phyloP scores from a whole-genome alignment of 192 early-diverging fungal genomes.

The Thoreauomyces humboldtii region DNA sequence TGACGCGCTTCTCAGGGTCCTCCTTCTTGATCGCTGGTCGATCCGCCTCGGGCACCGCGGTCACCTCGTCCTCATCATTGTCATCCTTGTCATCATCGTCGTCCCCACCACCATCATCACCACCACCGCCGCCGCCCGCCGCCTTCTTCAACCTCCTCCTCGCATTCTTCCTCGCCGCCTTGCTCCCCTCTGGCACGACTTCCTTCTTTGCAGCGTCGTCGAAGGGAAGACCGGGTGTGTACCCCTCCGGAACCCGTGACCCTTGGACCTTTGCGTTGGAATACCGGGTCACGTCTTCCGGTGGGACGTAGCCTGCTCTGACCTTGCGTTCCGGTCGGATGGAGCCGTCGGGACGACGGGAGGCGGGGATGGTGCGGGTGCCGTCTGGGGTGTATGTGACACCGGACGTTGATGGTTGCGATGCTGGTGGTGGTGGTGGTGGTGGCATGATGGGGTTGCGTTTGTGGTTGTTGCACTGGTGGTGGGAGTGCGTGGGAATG shows the following conservation, averaged over 20 bases:
- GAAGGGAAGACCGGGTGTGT: constrained; percentile 31
- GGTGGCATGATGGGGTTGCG: neutral
- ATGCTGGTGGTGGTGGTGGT: neutral
- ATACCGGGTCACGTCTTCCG: constrained; percentile 64
- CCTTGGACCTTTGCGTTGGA: constrained; percentile 53
- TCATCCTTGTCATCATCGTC: constrained; percentile 4
- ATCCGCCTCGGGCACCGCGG: neutral
- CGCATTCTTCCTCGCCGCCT: constrained; percentile 37
- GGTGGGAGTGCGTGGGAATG: too few species aligned
- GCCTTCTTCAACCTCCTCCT: constrained; percentile 26
- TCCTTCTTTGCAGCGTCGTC: neutral
- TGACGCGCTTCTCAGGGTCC: constrained; percentile 50
- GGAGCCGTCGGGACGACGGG: constrained; percentile 66
- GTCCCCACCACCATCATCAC: neutral
- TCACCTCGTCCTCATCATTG: neutral
- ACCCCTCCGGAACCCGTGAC: constrained; percentile 34
- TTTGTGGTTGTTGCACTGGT: too few species aligned
- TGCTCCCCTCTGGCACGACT: constrained; percentile 1
- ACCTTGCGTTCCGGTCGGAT: constrained; percentile 67
- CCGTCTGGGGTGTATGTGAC: constrained; percentile 15
- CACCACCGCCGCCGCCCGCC: neutral
- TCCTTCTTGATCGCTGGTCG: neutral
- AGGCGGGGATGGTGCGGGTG: constrained; percentile 60
- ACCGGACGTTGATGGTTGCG: neutral
- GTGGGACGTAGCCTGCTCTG: constrained; percentile 65